phyloP scores from a whole-genome alignment of 2,329 filamentous ascomycete species.

The Fusarium lateritium region DNA sequence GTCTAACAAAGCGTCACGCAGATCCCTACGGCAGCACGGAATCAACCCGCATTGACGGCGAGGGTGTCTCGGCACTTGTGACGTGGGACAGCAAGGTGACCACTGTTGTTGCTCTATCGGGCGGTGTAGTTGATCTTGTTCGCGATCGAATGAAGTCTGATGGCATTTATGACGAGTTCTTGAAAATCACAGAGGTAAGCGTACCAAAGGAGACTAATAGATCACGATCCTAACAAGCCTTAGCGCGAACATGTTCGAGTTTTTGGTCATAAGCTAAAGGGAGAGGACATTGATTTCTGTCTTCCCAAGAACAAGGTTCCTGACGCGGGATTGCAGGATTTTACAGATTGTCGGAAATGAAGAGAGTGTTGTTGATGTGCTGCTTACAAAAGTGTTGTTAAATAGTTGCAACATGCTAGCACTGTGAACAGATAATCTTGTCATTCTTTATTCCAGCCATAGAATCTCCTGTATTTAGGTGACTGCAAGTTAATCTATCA shows the following conservation, averaged over 20 bases:
- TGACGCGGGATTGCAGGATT: constrained; percentile 48
- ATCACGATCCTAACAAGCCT: neutral
- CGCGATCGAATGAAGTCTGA: constrained; percentile 56
- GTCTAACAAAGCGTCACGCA: constrained; percentile 17
- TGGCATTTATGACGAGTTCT: constrained; percentile 57
- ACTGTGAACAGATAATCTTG: too few species aligned
- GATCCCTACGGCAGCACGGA: constrained; percentile 60
- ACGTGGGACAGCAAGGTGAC: constrained; percentile 62
- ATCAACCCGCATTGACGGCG: constrained; percentile 57
- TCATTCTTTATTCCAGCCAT: too few species aligned
- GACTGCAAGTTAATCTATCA: too few species aligned
- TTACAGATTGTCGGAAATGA: constrained; percentile 30
- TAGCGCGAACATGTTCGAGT: constrained; percentile 52
- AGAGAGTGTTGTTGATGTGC: too few species aligned
- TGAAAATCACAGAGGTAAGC: constrained; percentile 50
- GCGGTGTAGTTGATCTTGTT: constrained; percentile 57
- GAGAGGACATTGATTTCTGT: constrained; percentile 51
- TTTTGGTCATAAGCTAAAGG: constrained; percentile 48
- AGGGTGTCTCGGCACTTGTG: constrained; percentile 56
- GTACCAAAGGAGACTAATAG: rapidly evolving
- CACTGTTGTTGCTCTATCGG: constrained; percentile 57
- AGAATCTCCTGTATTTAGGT: too few species aligned
- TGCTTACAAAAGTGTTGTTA: too few species aligned
- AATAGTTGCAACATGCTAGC: too few species aligned
- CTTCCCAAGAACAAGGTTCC: constrained; percentile 47